A percentile compares a stretch with the other conserved stretches of the same genome.
These are phyloP conservation scores for Globisporangium abappressorium DNA, from an alignment of 352 stramenopile species.

Conservation along the genomic window DNA sequence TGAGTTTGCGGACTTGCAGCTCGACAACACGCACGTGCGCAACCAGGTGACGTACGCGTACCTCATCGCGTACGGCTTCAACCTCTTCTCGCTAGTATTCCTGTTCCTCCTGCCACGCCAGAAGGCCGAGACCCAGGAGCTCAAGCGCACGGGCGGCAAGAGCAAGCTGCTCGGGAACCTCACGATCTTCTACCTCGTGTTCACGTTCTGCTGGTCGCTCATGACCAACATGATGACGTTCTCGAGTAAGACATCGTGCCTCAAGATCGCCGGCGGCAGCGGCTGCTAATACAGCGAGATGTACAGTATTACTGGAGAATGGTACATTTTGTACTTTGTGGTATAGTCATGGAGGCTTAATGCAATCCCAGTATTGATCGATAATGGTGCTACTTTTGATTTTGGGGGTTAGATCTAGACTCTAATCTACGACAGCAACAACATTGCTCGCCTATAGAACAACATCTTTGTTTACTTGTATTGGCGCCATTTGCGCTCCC, in stretches of 20 bases:
- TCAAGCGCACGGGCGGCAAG: slow-evolving; percentile 32
- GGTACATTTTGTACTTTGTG: too few relatives aligned
- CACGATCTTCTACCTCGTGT: slow-evolving; percentile 34
- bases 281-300: slow-evolving; percentile 17
- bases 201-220: slow-evolving; percentile 18
- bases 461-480: not conserved
- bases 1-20: slow-evolving; percentile 13
- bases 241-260: slow-evolving; percentile 13
- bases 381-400: too few relatives aligned
- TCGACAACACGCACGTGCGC: slow-evolving; percentile 16
- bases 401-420: too few relatives aligned
- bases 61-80: slow-evolving; percentile 19
- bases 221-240: slow-evolving; percentile 24
- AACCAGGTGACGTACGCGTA: slow-evolving; percentile 20
- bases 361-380: too few relatives aligned
- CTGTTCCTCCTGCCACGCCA: slow-evolving; percentile 21
- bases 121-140: slow-evolving; percentile 18
- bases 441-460: too few relatives aligned
- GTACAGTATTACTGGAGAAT: too few relatives aligned
- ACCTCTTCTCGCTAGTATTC: slow-evolving; percentile 19
- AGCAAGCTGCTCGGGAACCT: slow-evolving; percentile 33
- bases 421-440: too few relatives aligned
- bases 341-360: too few relatives aligned
- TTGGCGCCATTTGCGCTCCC: not conserved
- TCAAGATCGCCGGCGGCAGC: slow-evolving; percentile 14